These are phyloP conservation scores for Coemansia sp. DNA, from an alignment of 192 early-diverging fungal genomes.

Conservation along the genomic window DNA sequence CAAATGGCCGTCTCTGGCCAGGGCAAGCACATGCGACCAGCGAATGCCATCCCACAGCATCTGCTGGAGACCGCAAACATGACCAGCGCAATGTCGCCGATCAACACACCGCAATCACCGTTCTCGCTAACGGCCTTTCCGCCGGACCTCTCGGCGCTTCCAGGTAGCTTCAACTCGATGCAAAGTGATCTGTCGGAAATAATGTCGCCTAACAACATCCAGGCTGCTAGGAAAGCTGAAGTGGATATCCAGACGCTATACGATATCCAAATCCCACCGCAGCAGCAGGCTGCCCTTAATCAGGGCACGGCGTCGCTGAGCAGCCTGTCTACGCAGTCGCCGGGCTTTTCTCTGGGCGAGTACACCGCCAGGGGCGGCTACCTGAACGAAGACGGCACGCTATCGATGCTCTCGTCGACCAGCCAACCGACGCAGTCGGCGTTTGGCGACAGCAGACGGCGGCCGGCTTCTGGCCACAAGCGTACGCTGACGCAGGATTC, in stretches of 20 bases:
- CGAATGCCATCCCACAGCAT: constrained; percentile 39
- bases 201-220: neutral
- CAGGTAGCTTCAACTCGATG: constrained; percentile 15
- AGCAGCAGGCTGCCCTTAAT: neutral
- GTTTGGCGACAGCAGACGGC: neutral
- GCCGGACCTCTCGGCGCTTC: neutral
- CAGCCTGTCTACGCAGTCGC: neutral
- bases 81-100: constrained; percentile 9
- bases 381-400: neutral
- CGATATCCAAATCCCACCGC: constrained; percentile 9
- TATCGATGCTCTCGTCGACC: neutral
- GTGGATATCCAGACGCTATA: neutral
- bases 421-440: neutral
- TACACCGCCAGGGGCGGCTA: neutral
- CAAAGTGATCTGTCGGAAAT: constrained; percentile 23
- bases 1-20: neutral
- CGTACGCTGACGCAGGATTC: constrained; percentile 25
- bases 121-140: neutral
- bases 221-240: neutral
- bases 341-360: neutral
- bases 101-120: neutral
- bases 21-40: constrained; percentile 7
- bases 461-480: neutral
- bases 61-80: constrained; percentile 9
- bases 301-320: neutral